A percentile compares a stretch with the other conserved stretches of the same genome.
These are phyloP conservation scores for Geosmithia morbida DNA, from an alignment of 2,329 filamentous ascomycete species.

Conservation along the genomic window DNA sequence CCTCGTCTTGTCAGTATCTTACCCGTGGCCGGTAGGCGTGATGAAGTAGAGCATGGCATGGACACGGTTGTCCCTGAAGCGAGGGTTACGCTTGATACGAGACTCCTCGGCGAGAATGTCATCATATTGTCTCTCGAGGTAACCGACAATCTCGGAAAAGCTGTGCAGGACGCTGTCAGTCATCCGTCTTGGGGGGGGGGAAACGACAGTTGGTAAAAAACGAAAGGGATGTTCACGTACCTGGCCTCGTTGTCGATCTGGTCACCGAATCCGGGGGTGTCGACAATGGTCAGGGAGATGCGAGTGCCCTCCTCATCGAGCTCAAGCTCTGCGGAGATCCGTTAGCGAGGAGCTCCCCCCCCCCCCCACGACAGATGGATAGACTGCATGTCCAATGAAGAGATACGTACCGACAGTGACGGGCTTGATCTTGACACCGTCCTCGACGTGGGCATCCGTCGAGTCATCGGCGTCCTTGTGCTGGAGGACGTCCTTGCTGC, in stretches of 20 bases:
- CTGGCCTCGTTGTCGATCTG: conserved; percentile 99
- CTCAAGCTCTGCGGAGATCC: conserved; percentile 57
- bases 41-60: conserved; percentile 99
- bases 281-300: conserved; percentile 95
- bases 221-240: conserved; percentile 26
- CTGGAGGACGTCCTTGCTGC: conserved; percentile 79
- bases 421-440: conserved; percentile 97
- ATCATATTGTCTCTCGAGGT: conserved; percentile 98
- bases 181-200: background rate
- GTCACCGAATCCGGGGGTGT: conserved; percentile 96
- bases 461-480: conserved; percentile 92
- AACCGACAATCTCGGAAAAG: conserved; percentile 95
- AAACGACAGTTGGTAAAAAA: background rate
- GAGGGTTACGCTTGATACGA: conserved; percentile 99
- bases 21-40: conserved; percentile 93
- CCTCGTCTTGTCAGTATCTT: conserved; percentile 15
- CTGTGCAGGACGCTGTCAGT: conserved; percentile 24
- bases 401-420: conserved; percentile 69
- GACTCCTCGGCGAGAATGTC: conserved; percentile 98
- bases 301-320: conserved; percentile 96
- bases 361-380: background rate
- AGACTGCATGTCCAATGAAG: background rate
- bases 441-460: conserved; percentile 76
- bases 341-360: background rate
- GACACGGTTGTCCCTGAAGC: conserved; percentile 97